These are phyloP conservation scores for Chenopodium formosanum DNA, from an alignment of 148 eudicot species.

Conservation along the genomic window DNA sequence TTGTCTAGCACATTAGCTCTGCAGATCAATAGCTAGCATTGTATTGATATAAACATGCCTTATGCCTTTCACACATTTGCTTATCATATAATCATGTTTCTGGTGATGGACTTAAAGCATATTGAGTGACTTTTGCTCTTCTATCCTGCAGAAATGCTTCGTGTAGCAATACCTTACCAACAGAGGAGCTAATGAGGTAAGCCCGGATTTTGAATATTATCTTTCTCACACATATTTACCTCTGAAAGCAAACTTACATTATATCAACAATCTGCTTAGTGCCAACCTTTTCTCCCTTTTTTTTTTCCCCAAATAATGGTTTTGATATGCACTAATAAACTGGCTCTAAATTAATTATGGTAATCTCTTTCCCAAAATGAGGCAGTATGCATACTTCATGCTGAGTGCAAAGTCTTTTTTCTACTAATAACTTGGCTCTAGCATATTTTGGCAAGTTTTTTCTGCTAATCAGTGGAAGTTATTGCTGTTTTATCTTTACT, in stretches of 20 bases:
- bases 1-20: no score
- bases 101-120: not conserved
- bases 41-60: not conserved
- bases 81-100: not conserved
- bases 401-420: not conserved
- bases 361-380: not conserved
- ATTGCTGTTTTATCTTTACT: not conserved
- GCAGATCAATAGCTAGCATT: not conserved
- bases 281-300: no score
- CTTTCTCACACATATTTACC: not conserved
- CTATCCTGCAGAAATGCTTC: constrained; percentile 43
- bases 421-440: not conserved
- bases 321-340: not conserved
- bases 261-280: not conserved
- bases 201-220: not conserved
- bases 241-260: not conserved
- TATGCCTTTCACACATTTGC: not conserved
- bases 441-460: not conserved
- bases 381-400: not conserved
- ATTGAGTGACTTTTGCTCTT: constrained; percentile 5
- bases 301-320: not conserved
- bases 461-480: not conserved
- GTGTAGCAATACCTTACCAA: constrained; percentile 32
- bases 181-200: constrained; percentile 81
- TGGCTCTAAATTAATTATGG: not conserved